phyloP scores from a whole-genome alignment of 148 eudicot species.

The Fagopyrum homotropicum region DNA sequence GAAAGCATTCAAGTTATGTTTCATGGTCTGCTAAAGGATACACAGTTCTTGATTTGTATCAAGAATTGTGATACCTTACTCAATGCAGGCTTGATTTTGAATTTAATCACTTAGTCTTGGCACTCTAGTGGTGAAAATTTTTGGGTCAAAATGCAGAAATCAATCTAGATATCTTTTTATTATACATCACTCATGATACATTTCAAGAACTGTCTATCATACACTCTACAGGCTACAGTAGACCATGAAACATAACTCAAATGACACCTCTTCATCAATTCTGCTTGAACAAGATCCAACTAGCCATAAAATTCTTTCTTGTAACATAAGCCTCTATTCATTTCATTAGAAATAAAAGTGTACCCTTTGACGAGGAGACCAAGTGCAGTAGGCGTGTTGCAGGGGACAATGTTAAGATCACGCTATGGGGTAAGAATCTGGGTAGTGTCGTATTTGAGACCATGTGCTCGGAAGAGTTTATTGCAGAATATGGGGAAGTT shows the following conservation, averaged over 20 bases:
- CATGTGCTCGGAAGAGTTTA: slow-evolving; percentile 65
- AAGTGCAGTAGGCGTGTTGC: no score
- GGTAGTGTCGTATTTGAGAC: slow-evolving; percentile 77
- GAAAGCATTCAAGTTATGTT: not conserved
- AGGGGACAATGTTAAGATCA: slow-evolving; percentile 40
- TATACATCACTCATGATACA: no score
- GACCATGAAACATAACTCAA: not conserved
- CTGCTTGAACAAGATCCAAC: no score
- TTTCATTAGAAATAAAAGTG: no score
- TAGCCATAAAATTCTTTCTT: no score
- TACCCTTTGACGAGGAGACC: no score
- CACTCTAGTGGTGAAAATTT: not conserved
- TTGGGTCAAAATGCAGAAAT: not conserved
- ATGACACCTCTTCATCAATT: no score
- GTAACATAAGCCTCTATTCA: no score
- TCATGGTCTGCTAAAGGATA: not conserved
- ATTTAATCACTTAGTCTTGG: not conserved
- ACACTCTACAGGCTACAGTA: no score
- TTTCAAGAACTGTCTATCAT: no score
- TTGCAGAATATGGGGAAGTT: slow-evolving; percentile 89
- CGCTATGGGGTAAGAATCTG: slow-evolving; percentile 77
- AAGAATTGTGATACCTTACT: not conserved
- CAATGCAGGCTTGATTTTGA: not conserved
- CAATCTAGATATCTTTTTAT: no score
- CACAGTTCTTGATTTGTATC: slow-evolving; percentile 2